Percentiles rank a stretch among this genome's conserved stretches.
phyloP scores from a whole-genome alignment of 352 stramenopile genomes.

The Blastocystis sp. region DNA sequence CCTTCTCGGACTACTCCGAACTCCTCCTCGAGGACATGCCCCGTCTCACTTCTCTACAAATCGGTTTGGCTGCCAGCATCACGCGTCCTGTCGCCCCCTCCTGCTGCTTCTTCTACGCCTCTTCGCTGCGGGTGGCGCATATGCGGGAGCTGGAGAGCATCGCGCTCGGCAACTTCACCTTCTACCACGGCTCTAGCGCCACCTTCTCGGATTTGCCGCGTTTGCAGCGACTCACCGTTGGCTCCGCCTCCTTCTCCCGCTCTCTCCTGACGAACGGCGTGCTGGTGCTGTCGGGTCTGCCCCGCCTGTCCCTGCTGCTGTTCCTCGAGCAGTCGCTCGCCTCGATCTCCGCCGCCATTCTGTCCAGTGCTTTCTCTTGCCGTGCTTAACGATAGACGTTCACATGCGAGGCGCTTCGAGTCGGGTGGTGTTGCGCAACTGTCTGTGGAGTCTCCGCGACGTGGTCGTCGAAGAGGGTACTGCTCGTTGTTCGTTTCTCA shows the following conservation, averaged over 20 bases:
- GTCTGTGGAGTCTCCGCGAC: not conserved
- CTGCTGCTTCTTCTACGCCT: conserved; percentile 55
- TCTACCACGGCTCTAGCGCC: not conserved
- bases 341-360: not conserved
- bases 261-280: not conserved
- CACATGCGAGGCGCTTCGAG: not conserved
- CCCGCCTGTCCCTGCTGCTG: not conserved
- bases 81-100: not conserved
- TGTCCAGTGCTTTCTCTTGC: not conserved
- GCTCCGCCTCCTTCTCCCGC: conserved; percentile 16
- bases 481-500: not conserved
- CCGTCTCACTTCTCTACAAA: not conserved
- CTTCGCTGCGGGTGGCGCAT: not conserved
- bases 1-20: conserved; percentile 35
- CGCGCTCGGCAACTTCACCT: conserved; percentile 6
- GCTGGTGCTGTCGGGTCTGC: not conserved
- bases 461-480: not conserved
- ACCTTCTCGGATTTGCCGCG: not conserved
- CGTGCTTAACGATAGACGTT: not conserved
- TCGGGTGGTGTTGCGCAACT: not conserved
- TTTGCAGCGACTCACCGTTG: not conserved
- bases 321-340: conserved; percentile 15
- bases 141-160: not conserved
- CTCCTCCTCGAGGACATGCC: not conserved
- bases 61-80: not conserved